Conservation (phyloP, 108 stramenopile species). For the Skeletonema marinoi region DNA sequence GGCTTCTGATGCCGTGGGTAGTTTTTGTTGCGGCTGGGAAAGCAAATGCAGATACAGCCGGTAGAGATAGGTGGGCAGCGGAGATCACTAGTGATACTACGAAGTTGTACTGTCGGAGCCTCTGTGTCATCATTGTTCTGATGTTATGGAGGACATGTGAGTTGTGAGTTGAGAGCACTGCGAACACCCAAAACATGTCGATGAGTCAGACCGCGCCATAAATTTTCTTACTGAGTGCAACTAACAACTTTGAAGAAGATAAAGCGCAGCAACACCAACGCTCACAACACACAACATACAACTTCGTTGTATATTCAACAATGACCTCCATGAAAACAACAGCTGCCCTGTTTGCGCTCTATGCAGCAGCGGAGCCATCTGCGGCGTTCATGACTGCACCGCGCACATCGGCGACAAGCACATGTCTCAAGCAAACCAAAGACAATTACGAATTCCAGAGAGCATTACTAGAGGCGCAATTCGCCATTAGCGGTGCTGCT, state of each 20-base stretch:
- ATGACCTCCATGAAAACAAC: constrained; percentile 17
- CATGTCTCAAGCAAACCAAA: neutral
- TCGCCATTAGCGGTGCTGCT: constrained; percentile 4
- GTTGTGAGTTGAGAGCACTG: neutral
- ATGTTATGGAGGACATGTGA: neutral
- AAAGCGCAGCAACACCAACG: too few species aligned
- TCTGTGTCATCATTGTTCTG: constrained; percentile 9
- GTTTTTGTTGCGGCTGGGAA: neutral
- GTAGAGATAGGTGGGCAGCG: constrained; percentile 2
- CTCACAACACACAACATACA: too few species aligned
- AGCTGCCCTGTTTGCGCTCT: constrained; percentile 3
- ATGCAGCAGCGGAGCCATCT: neutral
- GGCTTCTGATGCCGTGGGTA: neutral
- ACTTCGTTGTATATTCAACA: neutral
- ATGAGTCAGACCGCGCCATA: neutral
- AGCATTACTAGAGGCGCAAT: constrained; percentile 14
- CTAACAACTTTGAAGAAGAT: too few species aligned
- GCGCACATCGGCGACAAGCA: neutral
- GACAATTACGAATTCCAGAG: constrained; percentile 8
- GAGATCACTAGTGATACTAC: constrained; percentile 5
- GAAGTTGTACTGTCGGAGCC: constrained; percentile 4
- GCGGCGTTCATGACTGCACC: neutral
- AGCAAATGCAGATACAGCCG: neutral
- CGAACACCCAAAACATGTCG: neutral
- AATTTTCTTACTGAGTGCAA: too few species aligned